Evolutionary conservation across 75 land plant species (phyloP), one percentile per base, ranked within the genome.

Genomic region (Picea glauca): DNA sequence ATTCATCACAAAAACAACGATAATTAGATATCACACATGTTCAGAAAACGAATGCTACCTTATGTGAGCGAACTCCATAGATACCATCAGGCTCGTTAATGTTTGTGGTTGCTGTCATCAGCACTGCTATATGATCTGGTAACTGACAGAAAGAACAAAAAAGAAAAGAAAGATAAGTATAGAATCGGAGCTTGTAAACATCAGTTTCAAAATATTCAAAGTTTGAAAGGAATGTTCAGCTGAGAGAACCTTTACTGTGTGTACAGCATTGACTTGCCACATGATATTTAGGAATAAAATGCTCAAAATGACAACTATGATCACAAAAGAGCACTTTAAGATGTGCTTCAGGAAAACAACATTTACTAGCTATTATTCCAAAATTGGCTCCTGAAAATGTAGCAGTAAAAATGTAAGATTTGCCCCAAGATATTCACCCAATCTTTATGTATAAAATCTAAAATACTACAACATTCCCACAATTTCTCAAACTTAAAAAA

Each of bases 11-110:
- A 9, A 50, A 50, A 50, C 56, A 50, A 50, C 1, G 11, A 50
- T 50, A 50, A 50, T 50, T 50, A 50, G 11, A 50, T 50, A 1
- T 46, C 54, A 46, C 7, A 7, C 8, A 46, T 46, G 54, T 46
- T 46, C 1, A 9, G 56, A 50, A 50, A 50, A 50, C 9, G 56
- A 50, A 50, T 50, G 56, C 74, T 62, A 97, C 99, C 95, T 95
- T 95, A 78, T 93, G 90, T 32, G 96, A 88, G 73, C 86, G 91
- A 58, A 97, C 85, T 56, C 99, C 99, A 79, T 97, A 95, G 23
- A 95, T 83, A 79, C 98, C 89, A 78, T 97, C 99, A 58, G 99
- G 99, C 81, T 97, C 99, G 86, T 97, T 97, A 57, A 97, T 91
- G 35, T 90, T 84, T 62, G 87, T 93, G 64, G 91, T 83, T 58